Conservation (phyloP, 1,284 basidiomycete genomes). For the Leccinum solheimii region DNA sequence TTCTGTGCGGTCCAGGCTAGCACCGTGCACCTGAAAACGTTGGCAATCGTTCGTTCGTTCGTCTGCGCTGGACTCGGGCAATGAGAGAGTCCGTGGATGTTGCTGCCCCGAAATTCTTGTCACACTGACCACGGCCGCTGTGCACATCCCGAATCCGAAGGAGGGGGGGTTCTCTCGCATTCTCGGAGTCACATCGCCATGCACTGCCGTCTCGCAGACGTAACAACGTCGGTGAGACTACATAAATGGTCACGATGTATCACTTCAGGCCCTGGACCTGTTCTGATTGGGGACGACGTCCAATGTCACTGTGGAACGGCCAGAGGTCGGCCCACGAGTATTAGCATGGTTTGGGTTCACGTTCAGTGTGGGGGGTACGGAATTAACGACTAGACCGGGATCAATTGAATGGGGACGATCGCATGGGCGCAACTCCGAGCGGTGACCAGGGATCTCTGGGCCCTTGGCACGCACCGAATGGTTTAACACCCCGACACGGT, state of each 20-base stretch:
- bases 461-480: conserved; percentile 48
- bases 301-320: conserved; percentile 40
- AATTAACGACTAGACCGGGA: background rate
- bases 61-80: background rate
- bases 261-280: conserved; percentile 16
- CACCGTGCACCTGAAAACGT: conserved; percentile 44
- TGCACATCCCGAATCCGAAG: conserved; percentile 37
- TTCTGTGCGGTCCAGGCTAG: conserved; percentile 45
- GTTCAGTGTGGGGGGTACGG: conserved; percentile 24
- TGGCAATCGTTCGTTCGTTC: conserved; percentile 23
- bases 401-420: conserved; percentile 2
- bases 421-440: conserved; percentile 5
- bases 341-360: conserved; percentile 29
- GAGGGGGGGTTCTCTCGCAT: conserved; percentile 37
- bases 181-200: conserved; percentile 20
- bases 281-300: conserved; percentile 44
- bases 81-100: background rate
- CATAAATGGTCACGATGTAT: conserved; percentile 43
- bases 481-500: conserved; percentile 52
- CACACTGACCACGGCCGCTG: conserved; percentile 52
- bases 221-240: conserved; percentile 24
- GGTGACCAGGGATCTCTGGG: conserved; percentile 46
- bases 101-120: background rate
- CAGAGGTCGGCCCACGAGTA: conserved; percentile 11
- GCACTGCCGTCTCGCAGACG: conserved; percentile 28